phyloP scores from a whole-genome alignment of 2,329 filamentous ascomycete genomes.

The Colletotrichum sp. region DNA sequence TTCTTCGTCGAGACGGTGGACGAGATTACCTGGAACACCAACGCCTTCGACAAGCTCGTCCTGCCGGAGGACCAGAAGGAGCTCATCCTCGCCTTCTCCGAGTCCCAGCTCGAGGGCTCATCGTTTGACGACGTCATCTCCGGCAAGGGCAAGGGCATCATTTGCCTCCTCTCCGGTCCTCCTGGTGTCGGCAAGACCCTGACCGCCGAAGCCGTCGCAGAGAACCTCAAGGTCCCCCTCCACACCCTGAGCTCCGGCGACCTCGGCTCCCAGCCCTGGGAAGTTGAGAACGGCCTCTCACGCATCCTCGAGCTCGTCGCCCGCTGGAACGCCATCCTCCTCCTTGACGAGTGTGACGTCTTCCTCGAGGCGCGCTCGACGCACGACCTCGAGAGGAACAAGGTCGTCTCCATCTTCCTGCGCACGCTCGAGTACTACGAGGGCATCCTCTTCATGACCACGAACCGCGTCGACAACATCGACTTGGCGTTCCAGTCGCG shows the following conservation, averaged over 20 bases:
- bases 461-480: slow-evolving; percentile 50
- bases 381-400: slow-evolving; percentile 37
- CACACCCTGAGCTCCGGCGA: slow-evolving; percentile 68
- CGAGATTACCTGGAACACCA: slow-evolving; percentile 52
- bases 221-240: slow-evolving; percentile 53
- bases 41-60: slow-evolving; percentile 55
- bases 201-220: slow-evolving; percentile 55
- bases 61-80: slow-evolving; percentile 55
- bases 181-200: slow-evolving; percentile 57
- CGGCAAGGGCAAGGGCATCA: slow-evolving; percentile 57
- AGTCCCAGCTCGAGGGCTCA: slow-evolving; percentile 48
- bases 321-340: slow-evolving; percentile 44
- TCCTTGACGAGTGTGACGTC: slow-evolving; percentile 47
- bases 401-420: slow-evolving; percentile 42
- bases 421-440: slow-evolving; percentile 53
- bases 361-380: slow-evolving; percentile 44
- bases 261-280: slow-evolving; percentile 69
- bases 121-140: slow-evolving; percentile 59
- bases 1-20: slow-evolving; percentile 51
- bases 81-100: slow-evolving; percentile 54
- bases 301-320: slow-evolving; percentile 69
- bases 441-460: slow-evolving; percentile 54
- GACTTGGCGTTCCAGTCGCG: slow-evolving; percentile 53
- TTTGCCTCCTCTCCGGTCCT: slow-evolving; percentile 52
- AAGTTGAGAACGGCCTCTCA: slow-evolving; percentile 66